Base-by-base conservation (phyloP, 2,329 filamentous ascomycete species). In the Aureobasidium sp. region DNA sequence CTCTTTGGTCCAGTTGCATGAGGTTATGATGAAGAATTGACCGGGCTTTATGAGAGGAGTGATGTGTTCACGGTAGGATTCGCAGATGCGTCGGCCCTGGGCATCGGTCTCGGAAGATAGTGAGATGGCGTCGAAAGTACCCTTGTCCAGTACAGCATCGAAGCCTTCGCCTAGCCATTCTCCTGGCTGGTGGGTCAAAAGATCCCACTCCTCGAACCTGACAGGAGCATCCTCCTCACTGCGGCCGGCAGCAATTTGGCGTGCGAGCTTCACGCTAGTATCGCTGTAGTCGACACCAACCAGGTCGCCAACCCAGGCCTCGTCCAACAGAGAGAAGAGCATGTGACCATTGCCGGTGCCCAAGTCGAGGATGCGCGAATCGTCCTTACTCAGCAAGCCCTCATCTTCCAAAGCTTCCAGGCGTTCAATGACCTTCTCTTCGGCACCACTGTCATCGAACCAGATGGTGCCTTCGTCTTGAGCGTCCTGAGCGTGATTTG, bases 1-100 rank as follows among this genome's bases (percentile, higher is more conserved):
- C 44, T 86, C 83, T 77, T 94, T 91, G 1, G 93, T 97, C 94
- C 94, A 99, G 76, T 99, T 99, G 74, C 94, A 99, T 75, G 91
- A 97, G 61, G 94, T 97, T 60, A 99, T 84, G 64, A 97, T 75
- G 68, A 97, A 83, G 27, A 90, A 79, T 0, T 90, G 90, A 1
- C 87, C 87, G 0, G 76, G 77, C 68, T 84, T 85, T 57, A 97
- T 82, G 66, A 97, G 79, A 32, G 75, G 76, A 64, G 87, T 78
- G 36, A 93, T 86, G 58, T 85, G 84, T 51, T 82, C 80, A 52
- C 84, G 82, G 76, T 99, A 99, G 3, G 82, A 81, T 73, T 95
- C 90, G 71, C 86, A 89, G 13, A 89, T 79, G 60, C 88, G 82
- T 41, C 83, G 77, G 0, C 82, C 86, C 15, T 74, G 72, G 13